Percentiles rank a stretch among this genome's conserved stretches.
These are phyloP conservation scores for Plicaturopsis crispa DNA, from an alignment of 768 basidiomycete genomes.

Conservation along the genomic window DNA sequence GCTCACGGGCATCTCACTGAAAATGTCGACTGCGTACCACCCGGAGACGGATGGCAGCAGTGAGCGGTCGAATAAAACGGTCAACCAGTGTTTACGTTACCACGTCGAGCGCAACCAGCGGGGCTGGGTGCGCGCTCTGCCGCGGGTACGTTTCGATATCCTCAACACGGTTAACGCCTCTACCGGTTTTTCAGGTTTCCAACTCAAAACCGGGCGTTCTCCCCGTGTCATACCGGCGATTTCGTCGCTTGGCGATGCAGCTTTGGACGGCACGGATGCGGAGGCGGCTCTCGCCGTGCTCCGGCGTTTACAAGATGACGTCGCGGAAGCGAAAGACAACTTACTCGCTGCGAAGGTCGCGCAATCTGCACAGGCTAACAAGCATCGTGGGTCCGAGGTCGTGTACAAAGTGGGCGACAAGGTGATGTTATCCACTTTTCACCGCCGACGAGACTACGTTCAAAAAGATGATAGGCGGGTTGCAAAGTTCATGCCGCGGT, in stretches of 20 bases:
- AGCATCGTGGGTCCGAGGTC: constrained; percentile 11
- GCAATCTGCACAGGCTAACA: constrained; percentile 20
- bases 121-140: constrained; percentile 22
- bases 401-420: constrained; percentile 21
- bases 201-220: constrained; percentile 14
- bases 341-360: constrained; percentile 19
- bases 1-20: constrained; percentile 18
- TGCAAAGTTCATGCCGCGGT: constrained; percentile 34
- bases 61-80: constrained; percentile 23
- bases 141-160: constrained; percentile 19
- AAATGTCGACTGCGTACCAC: constrained; percentile 27
- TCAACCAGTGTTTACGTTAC: constrained; percentile 18
- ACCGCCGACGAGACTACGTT: constrained; percentile 19
- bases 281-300: constrained; percentile 5
- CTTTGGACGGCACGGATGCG: not conserved
- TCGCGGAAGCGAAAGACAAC: constrained; percentile 23
- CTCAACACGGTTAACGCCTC: constrained; percentile 24
- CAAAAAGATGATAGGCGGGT: constrained; percentile 16
- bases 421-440: constrained; percentile 27
- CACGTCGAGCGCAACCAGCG: constrained; percentile 16
- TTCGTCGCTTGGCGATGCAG: not conserved
- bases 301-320: constrained; percentile 8
- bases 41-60: constrained; percentile 27
- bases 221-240: constrained; percentile 16
- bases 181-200: constrained; percentile 24